Percentiles rank a stretch among this genome's conserved stretches.
phyloP scores from a whole-genome alignment of 495 filamentous ascomycete genomes.

The Hypoxylon lenormandii region DNA sequence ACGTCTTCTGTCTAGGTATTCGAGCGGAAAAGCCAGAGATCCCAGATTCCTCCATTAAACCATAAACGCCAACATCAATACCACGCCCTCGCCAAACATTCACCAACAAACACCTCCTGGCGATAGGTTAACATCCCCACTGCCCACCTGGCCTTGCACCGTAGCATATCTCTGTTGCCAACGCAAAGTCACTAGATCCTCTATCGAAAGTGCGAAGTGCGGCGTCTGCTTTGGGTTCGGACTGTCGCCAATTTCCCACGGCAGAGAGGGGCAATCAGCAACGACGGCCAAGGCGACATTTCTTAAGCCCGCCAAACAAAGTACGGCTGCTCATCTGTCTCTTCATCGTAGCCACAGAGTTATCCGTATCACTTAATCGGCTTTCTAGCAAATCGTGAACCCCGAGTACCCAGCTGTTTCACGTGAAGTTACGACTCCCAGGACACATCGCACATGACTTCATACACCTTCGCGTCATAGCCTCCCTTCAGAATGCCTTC shows the following conservation, averaged over 20 bases:
- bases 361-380: slow-evolving; percentile 2
- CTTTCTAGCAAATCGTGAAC: slow-evolving; percentile 11
- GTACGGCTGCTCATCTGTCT: slow-evolving; percentile 5
- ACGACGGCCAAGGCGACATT: slow-evolving; percentile 1
- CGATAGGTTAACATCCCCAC: slow-evolving; percentile 16
- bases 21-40: slow-evolving; percentile 28
- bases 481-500: slow-evolving; percentile 64
- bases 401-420: slow-evolving; percentile 19
- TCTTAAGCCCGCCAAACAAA: slow-evolving; percentile 18
- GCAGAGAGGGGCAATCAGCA: slow-evolving; percentile 38
- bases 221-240: slow-evolving; percentile 31
- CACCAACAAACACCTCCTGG: slow-evolving; percentile 24
- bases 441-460: slow-evolving; percentile 50
- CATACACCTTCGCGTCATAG: slow-evolving; percentile 45
- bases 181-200: too few relatives aligned
- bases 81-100: slow-evolving; percentile 15
- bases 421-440: slow-evolving; percentile 19
- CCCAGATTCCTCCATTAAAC: slow-evolving; percentile 1
- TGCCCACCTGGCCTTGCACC: slow-evolving; percentile 1
- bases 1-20: slow-evolving; percentile 16
- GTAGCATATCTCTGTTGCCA: slow-evolving; percentile 11
- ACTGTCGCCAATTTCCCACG: slow-evolving; percentile 38
- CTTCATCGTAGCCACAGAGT: slow-evolving; percentile 5
- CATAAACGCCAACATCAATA: slow-evolving; percentile 31
- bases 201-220: slow-evolving; percentile 1